Evolutionary conservation across 2,329 filamentous ascomycete species (phyloP), one percentile per base, ranked within the genome.

Genomic region (Hymenoscyphus albidus): DNA sequence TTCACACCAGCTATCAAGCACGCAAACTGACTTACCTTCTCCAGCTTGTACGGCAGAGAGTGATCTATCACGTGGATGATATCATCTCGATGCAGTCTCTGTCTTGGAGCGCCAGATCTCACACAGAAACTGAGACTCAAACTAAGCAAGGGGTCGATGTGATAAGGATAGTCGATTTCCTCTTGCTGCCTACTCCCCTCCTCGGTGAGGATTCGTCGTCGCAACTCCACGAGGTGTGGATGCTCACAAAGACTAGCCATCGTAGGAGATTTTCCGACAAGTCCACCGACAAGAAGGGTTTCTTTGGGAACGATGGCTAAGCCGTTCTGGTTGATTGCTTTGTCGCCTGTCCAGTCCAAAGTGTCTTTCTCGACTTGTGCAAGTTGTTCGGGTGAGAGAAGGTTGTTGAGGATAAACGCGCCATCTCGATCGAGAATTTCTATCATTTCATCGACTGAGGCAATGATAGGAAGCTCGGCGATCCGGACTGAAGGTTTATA

Each of bases 11-110:
- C 48, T 13, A 54, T 18, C 18, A 54, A 54, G 22, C 48, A 54
- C 3, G 48, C 48, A 54, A 54, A 54, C 10, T 54, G 48, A 54
- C 48, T 54, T 27, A 54, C 48, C 48, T 54, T 54, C 48, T 54
- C 48, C 18, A 54, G 22, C 18, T 54, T 54, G 13, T 27, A 54
- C 48, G 22, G 18, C 48, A 27, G 13, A 12, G 22, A 13, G 22
- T 54, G 48, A 54, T 54, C 48, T 3, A 54, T 22, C 14, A 54
- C 18, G 22, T 54, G 48, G 4, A 54, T 54, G 22, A 5, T 54
- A 54, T 54, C 48, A 54, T 54, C 48, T 5, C 48, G 48, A 54
- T 54, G 48, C 48, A 54, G 13, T 12, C 48, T 54, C 18, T 54
- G 48, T 54, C 48, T 54, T 10, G 48, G 48, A 10, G 48, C 48